These are phyloP conservation scores for Cenchrus fungigraminus DNA, from an alignment of 176 grass and related monocot genomes.

Conservation along the genomic window DNA sequence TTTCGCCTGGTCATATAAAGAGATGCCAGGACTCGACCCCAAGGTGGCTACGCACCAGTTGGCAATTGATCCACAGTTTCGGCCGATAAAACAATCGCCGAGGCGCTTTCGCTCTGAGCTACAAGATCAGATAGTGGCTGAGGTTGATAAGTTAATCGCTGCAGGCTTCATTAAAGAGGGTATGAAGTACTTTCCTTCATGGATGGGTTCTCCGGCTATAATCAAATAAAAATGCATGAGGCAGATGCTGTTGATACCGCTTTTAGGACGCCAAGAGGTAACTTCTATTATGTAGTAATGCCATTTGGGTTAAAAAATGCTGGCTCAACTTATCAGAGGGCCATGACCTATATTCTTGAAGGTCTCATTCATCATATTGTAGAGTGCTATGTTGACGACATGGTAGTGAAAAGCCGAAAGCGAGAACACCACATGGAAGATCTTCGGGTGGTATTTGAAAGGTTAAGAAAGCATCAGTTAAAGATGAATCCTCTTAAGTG, in stretches of 20 bases:
- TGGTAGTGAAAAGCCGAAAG: neutral
- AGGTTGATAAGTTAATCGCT: neutral
- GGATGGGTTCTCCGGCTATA: neutral
- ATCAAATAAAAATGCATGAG: neutral
- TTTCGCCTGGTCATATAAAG: no score
- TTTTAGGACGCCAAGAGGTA: neutral
- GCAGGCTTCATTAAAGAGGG: neutral
- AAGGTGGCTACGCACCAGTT: no score
- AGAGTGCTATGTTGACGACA: neutral
- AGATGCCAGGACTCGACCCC: no score
- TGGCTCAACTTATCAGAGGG: neutral
- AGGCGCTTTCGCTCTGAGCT: no score
- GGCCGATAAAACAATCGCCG: no score
- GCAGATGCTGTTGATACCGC: neutral
- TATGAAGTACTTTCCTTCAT: neutral
- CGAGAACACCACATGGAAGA: neutral
- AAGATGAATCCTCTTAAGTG: constrained; percentile 17
- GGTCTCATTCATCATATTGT: neutral
- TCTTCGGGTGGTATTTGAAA: neutral
- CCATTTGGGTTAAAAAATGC: neutral
- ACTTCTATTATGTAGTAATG: neutral
- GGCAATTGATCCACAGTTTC: no score
- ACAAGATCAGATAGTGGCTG: no score
- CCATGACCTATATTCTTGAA: neutral
- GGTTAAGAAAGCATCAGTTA: neutral